Evolutionary conservation across 805 yeast genomes (phyloP).

Genomic region (Clavispora santaluciae): DNA sequence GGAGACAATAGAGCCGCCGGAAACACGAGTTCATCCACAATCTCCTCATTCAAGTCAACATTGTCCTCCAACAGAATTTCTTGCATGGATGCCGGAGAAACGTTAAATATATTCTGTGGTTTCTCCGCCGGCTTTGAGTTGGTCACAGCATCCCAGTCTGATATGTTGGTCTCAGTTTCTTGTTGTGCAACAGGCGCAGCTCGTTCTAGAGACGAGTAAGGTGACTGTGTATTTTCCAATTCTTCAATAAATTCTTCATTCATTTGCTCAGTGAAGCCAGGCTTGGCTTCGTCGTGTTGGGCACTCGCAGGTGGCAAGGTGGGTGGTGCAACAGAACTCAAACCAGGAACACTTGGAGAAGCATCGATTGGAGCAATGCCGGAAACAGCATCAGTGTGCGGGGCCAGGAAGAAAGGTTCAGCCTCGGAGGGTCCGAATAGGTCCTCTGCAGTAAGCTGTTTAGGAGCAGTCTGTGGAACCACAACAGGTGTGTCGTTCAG

Average conservation of each 20-base stretch:
- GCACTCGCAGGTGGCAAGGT: no score
- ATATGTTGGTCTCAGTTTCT: not conserved
- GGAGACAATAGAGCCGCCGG: not conserved
- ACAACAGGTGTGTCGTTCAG: no score
- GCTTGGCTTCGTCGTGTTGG: no score
- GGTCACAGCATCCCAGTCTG: not conserved
- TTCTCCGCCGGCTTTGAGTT: not conserved
- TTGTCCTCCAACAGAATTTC: not conserved
- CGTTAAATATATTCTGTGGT: not conserved
- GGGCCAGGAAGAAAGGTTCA: not conserved
- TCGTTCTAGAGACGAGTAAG: not conserved
- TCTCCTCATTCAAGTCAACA: not conserved
- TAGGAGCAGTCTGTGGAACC: not conserved
- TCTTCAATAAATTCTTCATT: not conserved
- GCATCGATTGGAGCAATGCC: no score
- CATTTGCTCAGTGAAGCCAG: no score
- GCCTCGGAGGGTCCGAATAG: not conserved
- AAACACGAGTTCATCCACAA: not conserved
- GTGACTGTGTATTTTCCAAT: not conserved
- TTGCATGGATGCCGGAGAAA: not conserved
- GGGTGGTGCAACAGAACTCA: no score
- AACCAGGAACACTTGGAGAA: no score
- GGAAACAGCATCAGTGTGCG: no score
- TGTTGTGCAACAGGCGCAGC: not conserved
- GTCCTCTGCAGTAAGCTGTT: slow-evolving; percentile 1